Percentiles rank a stretch among this genome's conserved stretches.
phyloP scores from a whole-genome alignment of 805 yeast genomes.

The Isabelozyma rhagii region DNA sequence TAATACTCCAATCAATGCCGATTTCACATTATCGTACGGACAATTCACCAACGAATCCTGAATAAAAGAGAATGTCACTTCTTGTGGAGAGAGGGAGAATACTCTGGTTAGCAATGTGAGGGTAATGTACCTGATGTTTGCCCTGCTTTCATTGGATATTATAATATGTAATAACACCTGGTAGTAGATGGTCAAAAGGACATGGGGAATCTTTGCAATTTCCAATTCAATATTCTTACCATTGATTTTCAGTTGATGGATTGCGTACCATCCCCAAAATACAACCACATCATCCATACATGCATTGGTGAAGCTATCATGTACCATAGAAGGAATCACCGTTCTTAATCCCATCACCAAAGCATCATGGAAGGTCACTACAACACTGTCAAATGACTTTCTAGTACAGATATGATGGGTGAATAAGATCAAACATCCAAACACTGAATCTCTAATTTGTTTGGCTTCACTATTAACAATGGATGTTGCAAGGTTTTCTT shows the following conservation, averaged over 20 bases:
- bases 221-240: slow-evolving; percentile 22
- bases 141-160: slow-evolving; percentile 14
- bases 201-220: slow-evolving; percentile 26
- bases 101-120: slow-evolving; percentile 65
- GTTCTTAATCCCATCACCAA: slow-evolving; percentile 22
- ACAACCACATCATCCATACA: slow-evolving; percentile 25
- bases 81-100: slow-evolving; percentile 56
- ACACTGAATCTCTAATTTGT: slow-evolving; percentile 24
- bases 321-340: slow-evolving; percentile 34
- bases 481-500: slow-evolving; percentile 24
- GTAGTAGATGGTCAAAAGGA: slow-evolving; percentile 25
- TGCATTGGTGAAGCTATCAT: slow-evolving; percentile 15
- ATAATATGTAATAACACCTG: slow-evolving; percentile 23
- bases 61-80: slow-evolving; percentile 55
- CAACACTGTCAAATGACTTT: slow-evolving; percentile 11
- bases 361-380: slow-evolving; percentile 17
- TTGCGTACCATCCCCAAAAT: slow-evolving; percentile 39
- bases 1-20: slow-evolving; percentile 62
- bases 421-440: slow-evolving; percentile 22
- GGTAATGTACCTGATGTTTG: slow-evolving; percentile 38
- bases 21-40: slow-evolving; percentile 59
- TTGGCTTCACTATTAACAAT: slow-evolving; percentile 23
- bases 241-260: slow-evolving; percentile 15
- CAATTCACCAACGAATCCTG: slow-evolving; percentile 62
- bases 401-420: slow-evolving; percentile 14